These are phyloP conservation scores for Tricholoma matsutake DNA, from an alignment of 768 basidiomycete species.

Conservation along the genomic window DNA sequence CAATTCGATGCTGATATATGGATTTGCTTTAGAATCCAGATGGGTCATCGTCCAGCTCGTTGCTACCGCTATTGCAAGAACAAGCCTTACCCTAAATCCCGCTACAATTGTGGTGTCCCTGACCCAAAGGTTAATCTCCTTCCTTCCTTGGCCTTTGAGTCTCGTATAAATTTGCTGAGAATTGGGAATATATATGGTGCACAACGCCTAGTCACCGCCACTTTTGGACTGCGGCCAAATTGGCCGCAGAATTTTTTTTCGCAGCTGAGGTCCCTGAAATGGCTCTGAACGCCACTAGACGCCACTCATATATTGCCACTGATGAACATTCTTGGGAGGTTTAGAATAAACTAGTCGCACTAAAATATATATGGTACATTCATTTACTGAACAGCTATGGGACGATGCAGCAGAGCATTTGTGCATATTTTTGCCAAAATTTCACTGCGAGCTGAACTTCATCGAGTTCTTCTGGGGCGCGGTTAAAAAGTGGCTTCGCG, in stretches of 20 bases:
- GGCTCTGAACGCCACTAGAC: background rate
- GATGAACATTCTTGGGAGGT: background rate
- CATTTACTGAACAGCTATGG: background rate
- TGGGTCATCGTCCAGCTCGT: slow-evolving; percentile 97
- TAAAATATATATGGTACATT: background rate
- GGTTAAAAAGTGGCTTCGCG: background rate
- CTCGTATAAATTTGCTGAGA: background rate
- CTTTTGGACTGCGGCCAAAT: background rate
- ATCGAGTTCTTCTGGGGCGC: background rate
- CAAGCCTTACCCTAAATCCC: slow-evolving; percentile 95
- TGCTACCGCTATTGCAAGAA: slow-evolving; percentile 99
- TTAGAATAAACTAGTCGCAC: background rate
- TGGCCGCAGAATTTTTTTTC: background rate
- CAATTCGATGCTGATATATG: background rate
- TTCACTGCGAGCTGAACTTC: too few species aligned
- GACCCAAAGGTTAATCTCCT: slow-evolving; percentile 81
- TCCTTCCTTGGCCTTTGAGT: background rate
- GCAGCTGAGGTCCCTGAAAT: background rate
- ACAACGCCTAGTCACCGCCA: background rate
- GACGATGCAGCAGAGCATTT: too few species aligned
- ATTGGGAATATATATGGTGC: background rate
- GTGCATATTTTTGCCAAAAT: background rate
- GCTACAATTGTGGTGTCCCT: slow-evolving; percentile 98
- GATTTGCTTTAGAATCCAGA: slow-evolving; percentile 36
- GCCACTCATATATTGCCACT: background rate